Evolutionary conservation across 169 alveolate genomes (phyloP).

Genomic region (Theileria luwenshuni): DNA sequence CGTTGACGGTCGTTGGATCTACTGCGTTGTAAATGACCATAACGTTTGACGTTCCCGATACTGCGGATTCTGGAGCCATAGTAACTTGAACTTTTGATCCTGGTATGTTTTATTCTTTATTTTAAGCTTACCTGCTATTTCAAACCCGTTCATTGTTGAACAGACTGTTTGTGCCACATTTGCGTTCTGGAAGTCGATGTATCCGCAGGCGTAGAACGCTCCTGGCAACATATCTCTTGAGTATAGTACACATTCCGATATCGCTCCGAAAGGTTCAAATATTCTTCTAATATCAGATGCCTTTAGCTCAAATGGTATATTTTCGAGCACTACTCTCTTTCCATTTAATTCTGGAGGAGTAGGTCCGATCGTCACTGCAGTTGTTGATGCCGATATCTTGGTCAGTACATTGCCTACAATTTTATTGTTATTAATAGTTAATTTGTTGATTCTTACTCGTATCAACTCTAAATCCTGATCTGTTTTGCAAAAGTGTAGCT

Average conservation of each 20-base stretch:
- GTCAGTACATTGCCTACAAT: constrained; percentile 27
- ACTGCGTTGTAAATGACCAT: constrained; percentile 30
- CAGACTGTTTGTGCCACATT: constrained; percentile 34
- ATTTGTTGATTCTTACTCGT: constrained; percentile 14
- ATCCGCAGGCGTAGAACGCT: constrained; percentile 26
- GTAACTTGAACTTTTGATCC: constrained; percentile 39
- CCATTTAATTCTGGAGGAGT: constrained; percentile 41
- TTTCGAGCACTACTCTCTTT: constrained; percentile 29
- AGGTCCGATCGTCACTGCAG: constrained; percentile 29
- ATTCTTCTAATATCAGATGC: constrained; percentile 27
- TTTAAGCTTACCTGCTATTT: constrained; percentile 30
- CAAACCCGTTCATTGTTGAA: constrained; percentile 43
- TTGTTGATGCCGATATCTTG: constrained; percentile 24
- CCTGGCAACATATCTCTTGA: constrained; percentile 41
- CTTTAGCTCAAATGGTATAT: constrained; percentile 31
- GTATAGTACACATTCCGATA: constrained; percentile 20
- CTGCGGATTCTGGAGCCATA: constrained; percentile 37
- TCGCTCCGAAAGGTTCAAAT: constrained; percentile 39
- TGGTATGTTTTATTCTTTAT: not conserved
- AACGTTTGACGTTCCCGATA: constrained; percentile 26
- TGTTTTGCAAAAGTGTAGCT: constrained; percentile 26
- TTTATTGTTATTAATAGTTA: not conserved
- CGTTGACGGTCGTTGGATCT: constrained; percentile 27
- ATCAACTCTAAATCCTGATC: constrained; percentile 30
- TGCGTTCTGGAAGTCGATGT: constrained; percentile 30